phyloP scores from a whole-genome alignment of 768 basidiomycete species.

The Symmetrospora coprosmae region DNA sequence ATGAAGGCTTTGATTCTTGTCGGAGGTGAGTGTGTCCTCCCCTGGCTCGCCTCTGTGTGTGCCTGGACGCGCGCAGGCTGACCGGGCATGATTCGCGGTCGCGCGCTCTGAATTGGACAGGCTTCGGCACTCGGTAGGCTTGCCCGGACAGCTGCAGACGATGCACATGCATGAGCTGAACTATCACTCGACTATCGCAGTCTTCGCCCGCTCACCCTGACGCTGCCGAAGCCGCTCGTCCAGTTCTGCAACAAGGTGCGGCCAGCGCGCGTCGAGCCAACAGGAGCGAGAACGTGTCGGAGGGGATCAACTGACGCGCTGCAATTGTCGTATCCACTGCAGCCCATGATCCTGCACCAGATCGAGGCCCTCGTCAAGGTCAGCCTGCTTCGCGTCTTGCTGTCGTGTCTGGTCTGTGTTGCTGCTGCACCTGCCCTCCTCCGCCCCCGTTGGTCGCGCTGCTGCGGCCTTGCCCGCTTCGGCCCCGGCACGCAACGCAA shows the following conservation, averaged over 20 bases:
- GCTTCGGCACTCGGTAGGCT: conserved; percentile 41
- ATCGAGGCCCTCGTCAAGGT: conserved; percentile 43
- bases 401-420: background rate
- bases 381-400: background rate
- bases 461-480: no score
- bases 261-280: background rate
- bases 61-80: background rate
- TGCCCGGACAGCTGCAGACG: no score
- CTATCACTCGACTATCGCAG: no score
- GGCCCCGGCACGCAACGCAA: no score
- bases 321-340: background rate
- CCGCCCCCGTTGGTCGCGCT: no score
- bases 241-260: conserved; percentile 31
- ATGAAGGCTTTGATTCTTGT: conserved; percentile 42
- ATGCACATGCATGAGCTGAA: no score
- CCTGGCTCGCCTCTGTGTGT: background rate
- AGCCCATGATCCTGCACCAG: conserved; percentile 40
- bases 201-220: conserved; percentile 41
- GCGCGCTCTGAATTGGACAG: conserved; percentile 22
- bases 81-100: background rate
- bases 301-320: background rate
- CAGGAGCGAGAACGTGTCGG: background rate
- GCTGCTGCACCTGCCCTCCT: background rate
- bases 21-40: conserved; percentile 36
- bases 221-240: conserved; percentile 42